These are phyloP conservation scores for Aspergillus sclerotiicarbonarius DNA, from an alignment of 495 filamentous ascomycete genomes.

Conservation along the genomic window DNA sequence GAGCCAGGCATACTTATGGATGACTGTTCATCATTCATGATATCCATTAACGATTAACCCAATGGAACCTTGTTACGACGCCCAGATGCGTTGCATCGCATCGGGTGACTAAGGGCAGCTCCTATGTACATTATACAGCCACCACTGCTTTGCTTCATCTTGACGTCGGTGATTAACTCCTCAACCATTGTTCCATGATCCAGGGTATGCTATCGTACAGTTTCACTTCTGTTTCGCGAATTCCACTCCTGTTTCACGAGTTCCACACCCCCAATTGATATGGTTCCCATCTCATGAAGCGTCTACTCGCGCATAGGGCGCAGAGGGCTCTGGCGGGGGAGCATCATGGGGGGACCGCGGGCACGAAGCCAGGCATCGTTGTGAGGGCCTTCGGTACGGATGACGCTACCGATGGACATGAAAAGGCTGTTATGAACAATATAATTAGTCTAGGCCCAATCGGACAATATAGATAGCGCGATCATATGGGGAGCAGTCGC, in stretches of 20 bases:
- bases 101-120: constrained; percentile 8
- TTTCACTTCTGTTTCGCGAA: not conserved
- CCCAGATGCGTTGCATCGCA: constrained; percentile 14
- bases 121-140: constrained; percentile 20
- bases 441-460: not conserved
- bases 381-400: constrained; percentile 72
- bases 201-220: constrained; percentile 38
- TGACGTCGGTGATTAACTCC: not conserved
- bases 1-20: no score
- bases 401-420: constrained; percentile 97
- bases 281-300: not conserved
- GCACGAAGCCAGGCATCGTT: constrained; percentile 50
- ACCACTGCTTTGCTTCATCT: constrained; percentile 4
- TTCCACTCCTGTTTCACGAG: constrained; percentile 1
- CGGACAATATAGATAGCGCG: constrained; percentile 10
- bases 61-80: constrained; percentile 15
- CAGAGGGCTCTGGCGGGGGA: constrained; percentile 41
- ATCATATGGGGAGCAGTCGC: not conserved
- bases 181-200: constrained; percentile 2
- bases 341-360: constrained; percentile 47
- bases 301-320: constrained; percentile 37
- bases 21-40: constrained; percentile 11
- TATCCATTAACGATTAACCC: constrained; percentile 24
- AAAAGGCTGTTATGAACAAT: constrained; percentile 67
- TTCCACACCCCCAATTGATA: not conserved